These are phyloP conservation scores for Candida taoyuanica DNA, from an alignment of 805 yeast genomes.

Conservation along the genomic window DNA sequence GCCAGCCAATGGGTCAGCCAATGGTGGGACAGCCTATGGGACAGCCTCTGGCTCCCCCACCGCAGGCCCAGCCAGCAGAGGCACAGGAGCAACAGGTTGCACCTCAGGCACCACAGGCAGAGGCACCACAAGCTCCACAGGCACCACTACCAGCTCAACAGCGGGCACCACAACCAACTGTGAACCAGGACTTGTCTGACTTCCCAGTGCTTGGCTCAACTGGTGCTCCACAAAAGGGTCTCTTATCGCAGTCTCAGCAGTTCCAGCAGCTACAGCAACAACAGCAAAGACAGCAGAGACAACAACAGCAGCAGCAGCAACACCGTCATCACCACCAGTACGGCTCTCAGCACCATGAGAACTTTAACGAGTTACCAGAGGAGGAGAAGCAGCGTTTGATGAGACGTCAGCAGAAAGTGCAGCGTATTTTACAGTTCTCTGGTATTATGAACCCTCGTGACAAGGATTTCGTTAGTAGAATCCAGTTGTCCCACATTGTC, in stretches of 20 bases:
- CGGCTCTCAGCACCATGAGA: constrained; percentile 28
- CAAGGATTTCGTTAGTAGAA: constrained; percentile 89
- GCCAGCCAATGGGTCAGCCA: constrained; percentile 3
- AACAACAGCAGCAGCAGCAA: constrained; percentile 20
- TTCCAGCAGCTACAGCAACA: constrained; percentile 5
- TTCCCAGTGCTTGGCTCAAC: constrained; percentile 53
- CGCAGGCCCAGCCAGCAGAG: constrained; percentile 14
- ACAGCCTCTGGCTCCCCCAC: constrained; percentile 18
- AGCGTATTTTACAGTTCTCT: constrained; percentile 71
- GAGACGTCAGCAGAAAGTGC: constrained; percentile 68
- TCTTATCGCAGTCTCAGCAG: constrained; percentile 8
- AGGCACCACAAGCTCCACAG: constrained; percentile 15
- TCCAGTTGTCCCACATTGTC: constrained; percentile 92
- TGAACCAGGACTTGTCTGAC: constrained; percentile 27
- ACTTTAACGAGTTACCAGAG: constrained; percentile 46
- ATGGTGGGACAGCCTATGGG: constrained; percentile 21
- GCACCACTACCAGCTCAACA: constrained; percentile 20
- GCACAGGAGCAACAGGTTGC: constrained; percentile 21
- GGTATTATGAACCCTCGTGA: constrained; percentile 98
- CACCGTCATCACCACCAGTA: constrained; percentile 26
- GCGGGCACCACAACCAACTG: constrained; percentile 6
- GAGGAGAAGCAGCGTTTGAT: constrained; percentile 68
- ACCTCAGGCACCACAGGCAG: constrained; percentile 8
- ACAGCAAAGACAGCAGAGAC: constrained; percentile 18
- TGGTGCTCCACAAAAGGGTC: constrained; percentile 25